Evolutionary conservation across 2,329 filamentous ascomycete species (phyloP).

Genomic region (Scedosporium boydii): DNA sequence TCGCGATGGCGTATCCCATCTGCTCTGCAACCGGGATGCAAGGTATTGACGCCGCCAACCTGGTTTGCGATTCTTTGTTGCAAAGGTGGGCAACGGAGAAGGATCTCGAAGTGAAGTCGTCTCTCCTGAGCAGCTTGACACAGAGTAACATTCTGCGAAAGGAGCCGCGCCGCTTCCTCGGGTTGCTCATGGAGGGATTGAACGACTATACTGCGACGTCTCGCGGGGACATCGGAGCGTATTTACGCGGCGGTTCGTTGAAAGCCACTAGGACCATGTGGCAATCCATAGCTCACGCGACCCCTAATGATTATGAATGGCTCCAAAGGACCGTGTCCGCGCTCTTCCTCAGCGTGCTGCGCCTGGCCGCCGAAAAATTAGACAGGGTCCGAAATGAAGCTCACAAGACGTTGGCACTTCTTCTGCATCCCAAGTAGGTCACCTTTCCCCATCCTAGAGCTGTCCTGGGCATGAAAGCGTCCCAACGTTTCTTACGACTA

Average conservation of each 20-base stretch:
- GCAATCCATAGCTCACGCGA: slow-evolving; percentile 19
- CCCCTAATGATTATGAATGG: slow-evolving; percentile 14
- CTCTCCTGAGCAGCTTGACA: slow-evolving; percentile 45
- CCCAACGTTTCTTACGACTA: neutral
- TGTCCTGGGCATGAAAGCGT: neutral
- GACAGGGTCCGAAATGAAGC: slow-evolving; percentile 72
- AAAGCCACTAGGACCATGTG: slow-evolving; percentile 62
- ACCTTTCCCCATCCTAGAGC: neutral
- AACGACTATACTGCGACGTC: slow-evolving; percentile 89
- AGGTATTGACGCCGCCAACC: slow-evolving; percentile 9
- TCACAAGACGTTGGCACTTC: slow-evolving; percentile 40
- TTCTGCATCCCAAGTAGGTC: slow-evolving; percentile 36
- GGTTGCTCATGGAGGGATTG: slow-evolving; percentile 47
- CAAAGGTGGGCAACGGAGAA: slow-evolving; percentile 42
- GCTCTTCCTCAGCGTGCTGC: slow-evolving; percentile 43
- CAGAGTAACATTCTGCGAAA: slow-evolving; percentile 34
- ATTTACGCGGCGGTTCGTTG: slow-evolving; percentile 73
- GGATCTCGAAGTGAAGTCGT: slow-evolving; percentile 41
- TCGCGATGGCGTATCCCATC: slow-evolving; percentile 40
- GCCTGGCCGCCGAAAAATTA: slow-evolving; percentile 79
- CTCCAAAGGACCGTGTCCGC: slow-evolving; percentile 20
- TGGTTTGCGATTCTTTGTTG: slow-evolving; percentile 34
- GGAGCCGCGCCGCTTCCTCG: slow-evolving; percentile 30
- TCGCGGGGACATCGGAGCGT: slow-evolving; percentile 80
- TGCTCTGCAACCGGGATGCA: slow-evolving; percentile 7